Evolutionary conservation across 2,329 filamentous ascomycete genomes (phyloP).

Genomic region (Trichoderma atroviride): DNA sequence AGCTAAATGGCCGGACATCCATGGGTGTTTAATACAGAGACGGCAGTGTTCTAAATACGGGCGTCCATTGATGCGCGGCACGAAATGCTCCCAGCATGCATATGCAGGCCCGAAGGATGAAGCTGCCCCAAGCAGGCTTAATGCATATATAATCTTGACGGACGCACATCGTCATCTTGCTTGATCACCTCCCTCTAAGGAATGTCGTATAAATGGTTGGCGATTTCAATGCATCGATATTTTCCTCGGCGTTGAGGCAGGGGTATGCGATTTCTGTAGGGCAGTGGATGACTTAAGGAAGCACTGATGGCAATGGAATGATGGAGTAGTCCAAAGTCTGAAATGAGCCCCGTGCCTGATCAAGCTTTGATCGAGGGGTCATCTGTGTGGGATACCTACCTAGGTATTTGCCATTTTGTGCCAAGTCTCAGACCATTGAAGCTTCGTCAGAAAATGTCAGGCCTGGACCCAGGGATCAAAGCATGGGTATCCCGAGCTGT

Average conservation of each 20-base stretch:
- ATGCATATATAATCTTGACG: slow-evolving; percentile 1
- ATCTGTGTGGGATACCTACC: slow-evolving; percentile 8
- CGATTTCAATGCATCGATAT: neutral
- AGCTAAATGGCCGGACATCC: neutral
- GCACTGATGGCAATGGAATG: neutral
- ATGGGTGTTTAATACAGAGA: neutral
- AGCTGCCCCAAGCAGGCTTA: neutral
- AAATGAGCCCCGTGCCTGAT: neutral
- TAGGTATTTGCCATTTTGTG: neutral
- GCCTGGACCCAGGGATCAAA: slow-evolving; percentile 1
- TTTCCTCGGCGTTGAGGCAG: neutral
- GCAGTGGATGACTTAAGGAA: neutral
- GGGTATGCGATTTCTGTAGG: neutral
- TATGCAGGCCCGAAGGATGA: neutral
- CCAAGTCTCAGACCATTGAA: slow-evolving; percentile 20
- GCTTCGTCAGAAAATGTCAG: slow-evolving; percentile 20
- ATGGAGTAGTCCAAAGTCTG: neutral
- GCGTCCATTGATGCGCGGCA: neutral
- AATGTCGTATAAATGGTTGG: neutral
- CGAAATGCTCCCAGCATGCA: neutral
- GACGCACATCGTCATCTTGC: slow-evolving; percentile 16
- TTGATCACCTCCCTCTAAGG: neutral
- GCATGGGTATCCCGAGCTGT: slow-evolving; percentile 17
- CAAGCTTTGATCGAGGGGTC: neutral
- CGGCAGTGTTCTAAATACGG: slow-evolving; percentile 4